Conservation (phyloP, 2,329 filamentous ascomycete genomes). For the Aspergillus caelatus region DNA sequence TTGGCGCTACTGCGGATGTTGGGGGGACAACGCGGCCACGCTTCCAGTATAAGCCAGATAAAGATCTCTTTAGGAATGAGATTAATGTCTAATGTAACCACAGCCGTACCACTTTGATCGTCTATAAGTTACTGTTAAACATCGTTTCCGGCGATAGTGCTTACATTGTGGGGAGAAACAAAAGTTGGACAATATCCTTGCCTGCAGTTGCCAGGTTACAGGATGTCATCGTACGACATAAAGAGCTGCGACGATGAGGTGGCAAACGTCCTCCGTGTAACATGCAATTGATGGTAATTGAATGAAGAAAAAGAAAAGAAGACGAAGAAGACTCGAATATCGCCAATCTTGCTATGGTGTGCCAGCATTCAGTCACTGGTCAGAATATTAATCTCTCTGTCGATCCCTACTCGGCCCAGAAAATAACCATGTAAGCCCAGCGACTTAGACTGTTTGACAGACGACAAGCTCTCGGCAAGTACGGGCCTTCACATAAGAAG, state of each 20-base stretch:
- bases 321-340: background rate
- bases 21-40: background rate
- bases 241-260: background rate
- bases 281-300: background rate
- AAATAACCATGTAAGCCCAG: background rate
- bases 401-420: background rate
- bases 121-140: background rate
- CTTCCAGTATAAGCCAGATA: too few species aligned
- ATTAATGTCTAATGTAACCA: background rate
- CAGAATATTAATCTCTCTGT: background rate
- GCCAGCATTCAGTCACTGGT: background rate
- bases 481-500: background rate
- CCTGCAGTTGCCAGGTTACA: background rate
- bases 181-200: background rate
- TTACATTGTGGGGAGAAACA: background rate
- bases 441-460: background rate
- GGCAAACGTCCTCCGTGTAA: background rate
- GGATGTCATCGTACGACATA: background rate
- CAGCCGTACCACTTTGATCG: background rate
- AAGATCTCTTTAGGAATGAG: background rate
- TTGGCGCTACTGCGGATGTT: background rate
- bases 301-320: background rate
- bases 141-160: background rate
- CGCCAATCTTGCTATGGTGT: background rate
- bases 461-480: background rate